A percentile compares a stretch with the other conserved stretches of the same genome.
Evolutionary conservation across 1,139 yeast species (phyloP).

Genomic region (Sugiyamaella novakii): DNA sequence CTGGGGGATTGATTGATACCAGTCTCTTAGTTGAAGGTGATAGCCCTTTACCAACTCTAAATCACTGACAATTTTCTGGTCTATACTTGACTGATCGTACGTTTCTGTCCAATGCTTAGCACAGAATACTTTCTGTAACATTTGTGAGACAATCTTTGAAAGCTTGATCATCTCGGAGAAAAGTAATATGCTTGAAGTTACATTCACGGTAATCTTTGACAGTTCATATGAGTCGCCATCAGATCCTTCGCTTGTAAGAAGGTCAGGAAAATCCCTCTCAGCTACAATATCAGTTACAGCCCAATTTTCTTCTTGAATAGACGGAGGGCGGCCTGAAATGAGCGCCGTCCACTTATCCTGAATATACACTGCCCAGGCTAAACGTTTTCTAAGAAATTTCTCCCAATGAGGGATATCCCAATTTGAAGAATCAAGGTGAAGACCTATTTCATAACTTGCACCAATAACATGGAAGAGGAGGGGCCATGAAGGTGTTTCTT

Average conservation of each 20-base stretch:
- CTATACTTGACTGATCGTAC: conserved; percentile 45
- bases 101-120: conserved; percentile 61
- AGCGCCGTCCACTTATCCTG: conserved; percentile 41
- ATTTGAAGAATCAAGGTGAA: conserved; percentile 30
- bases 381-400: conserved; percentile 30
- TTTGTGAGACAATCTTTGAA: conserved; percentile 70
- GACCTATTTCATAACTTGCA: conserved; percentile 34
- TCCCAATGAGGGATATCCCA: conserved; percentile 37
- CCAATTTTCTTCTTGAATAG: conserved; percentile 36
- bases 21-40: conserved; percentile 72
- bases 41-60: conserved; percentile 75
- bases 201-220: conserved; percentile 16
- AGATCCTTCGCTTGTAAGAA: conserved; percentile 14
- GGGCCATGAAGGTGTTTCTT: conserved; percentile 33
- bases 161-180: conserved; percentile 71
- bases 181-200: conserved; percentile 38
- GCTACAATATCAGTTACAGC: conserved; percentile 44
- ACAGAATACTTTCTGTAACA: conserved; percentile 68
- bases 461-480: conserved; percentile 32
- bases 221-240: conserved; percentile 4
- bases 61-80: conserved; percentile 46
- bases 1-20: conserved; percentile 81
- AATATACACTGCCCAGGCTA: conserved; percentile 38
- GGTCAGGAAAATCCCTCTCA: conserved; percentile 25
- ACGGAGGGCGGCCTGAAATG: conserved; percentile 36